Evolutionary conservation across 2,329 filamentous ascomycete genomes (phyloP).

Genomic region (Fusarium armeniacum): DNA sequence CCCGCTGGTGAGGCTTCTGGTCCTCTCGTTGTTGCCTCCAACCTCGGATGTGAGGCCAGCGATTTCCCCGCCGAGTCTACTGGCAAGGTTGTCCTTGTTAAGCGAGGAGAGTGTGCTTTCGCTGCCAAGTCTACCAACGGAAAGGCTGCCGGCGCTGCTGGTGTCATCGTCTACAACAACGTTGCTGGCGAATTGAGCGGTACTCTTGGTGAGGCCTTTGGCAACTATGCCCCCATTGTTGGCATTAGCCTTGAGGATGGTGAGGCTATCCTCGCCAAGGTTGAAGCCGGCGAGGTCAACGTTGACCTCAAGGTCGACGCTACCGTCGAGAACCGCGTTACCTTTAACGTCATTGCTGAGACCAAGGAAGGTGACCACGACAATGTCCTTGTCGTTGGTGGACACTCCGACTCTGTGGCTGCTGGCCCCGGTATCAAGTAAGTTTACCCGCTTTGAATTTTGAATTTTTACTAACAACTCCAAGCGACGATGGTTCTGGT

Average conservation of each 20-base stretch:
- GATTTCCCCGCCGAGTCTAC: conserved; percentile 67
- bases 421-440: conserved; percentile 70
- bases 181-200: conserved; percentile 63
- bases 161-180: conserved; percentile 74
- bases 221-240: conserved; percentile 64
- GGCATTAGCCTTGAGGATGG: conserved; percentile 66
- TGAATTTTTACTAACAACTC: neutral
- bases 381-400: conserved; percentile 64
- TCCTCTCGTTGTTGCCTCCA: conserved; percentile 62
- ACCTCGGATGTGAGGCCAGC: conserved; percentile 66
- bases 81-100: conserved; percentile 71
- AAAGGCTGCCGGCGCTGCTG: conserved; percentile 69
- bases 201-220: conserved; percentile 66
- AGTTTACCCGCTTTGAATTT: conserved; percentile 27
- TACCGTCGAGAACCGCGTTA: conserved; percentile 62
- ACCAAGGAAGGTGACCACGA: conserved; percentile 63
- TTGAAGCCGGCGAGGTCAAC: conserved; percentile 52
- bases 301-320: conserved; percentile 61
- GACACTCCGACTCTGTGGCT: conserved; percentile 63
- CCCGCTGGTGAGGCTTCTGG: conserved; percentile 61
- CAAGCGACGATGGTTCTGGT: conserved; percentile 70
- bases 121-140: conserved; percentile 69
- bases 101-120: conserved; percentile 71
- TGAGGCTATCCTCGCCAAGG: conserved; percentile 50
- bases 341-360: conserved; percentile 66